Conservation (phyloP, 2,329 filamentous ascomycete species). For the Penicillium digitatum region DNA sequence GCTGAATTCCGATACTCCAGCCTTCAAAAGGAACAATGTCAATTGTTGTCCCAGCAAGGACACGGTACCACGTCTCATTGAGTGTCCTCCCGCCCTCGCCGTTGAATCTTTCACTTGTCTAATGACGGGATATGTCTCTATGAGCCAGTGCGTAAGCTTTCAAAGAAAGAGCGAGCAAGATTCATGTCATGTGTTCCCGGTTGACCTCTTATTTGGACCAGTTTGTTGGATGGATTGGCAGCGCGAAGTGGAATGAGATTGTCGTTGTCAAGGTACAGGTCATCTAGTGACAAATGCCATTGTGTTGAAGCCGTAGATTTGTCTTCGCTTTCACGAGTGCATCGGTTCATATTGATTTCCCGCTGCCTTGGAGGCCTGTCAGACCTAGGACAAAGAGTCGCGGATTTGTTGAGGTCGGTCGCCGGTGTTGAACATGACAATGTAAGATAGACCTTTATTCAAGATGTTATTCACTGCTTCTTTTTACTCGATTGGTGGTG, state of each 20-base stretch:
- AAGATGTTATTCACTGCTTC: constrained; percentile 5
- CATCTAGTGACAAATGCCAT: constrained; percentile 19
- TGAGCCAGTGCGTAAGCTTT: neutral
- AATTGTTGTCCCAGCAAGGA: constrained; percentile 2
- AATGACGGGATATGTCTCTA: constrained; percentile 12
- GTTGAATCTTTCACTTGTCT: constrained; percentile 17
- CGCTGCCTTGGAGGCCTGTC: constrained; percentile 19
- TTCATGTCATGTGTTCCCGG: constrained; percentile 16
- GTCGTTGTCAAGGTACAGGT: constrained; percentile 16
- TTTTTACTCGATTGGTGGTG: constrained; percentile 1
- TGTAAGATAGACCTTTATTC: constrained; percentile 1
- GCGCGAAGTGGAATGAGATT: constrained; percentile 10
- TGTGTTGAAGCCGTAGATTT: constrained; percentile 7
- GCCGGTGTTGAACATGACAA: neutral
- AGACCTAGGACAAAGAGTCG: constrained; percentile 12
- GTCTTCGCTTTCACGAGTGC: constrained; percentile 7
- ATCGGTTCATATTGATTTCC: constrained; percentile 19
- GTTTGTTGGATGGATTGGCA: constrained; percentile 11
- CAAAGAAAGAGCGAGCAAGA: constrained; percentile 12
- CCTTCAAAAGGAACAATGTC: constrained; percentile 19
- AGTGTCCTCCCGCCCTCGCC: constrained; percentile 15
- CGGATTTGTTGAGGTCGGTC: neutral
- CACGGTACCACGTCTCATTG: constrained; percentile 5
- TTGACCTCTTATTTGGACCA: constrained; percentile 15
- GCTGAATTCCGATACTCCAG: constrained; percentile 18